These are phyloP conservation scores for Gigaspora rosea DNA, from an alignment of 192 early-diverging fungal genomes.

Conservation along the genomic window DNA sequence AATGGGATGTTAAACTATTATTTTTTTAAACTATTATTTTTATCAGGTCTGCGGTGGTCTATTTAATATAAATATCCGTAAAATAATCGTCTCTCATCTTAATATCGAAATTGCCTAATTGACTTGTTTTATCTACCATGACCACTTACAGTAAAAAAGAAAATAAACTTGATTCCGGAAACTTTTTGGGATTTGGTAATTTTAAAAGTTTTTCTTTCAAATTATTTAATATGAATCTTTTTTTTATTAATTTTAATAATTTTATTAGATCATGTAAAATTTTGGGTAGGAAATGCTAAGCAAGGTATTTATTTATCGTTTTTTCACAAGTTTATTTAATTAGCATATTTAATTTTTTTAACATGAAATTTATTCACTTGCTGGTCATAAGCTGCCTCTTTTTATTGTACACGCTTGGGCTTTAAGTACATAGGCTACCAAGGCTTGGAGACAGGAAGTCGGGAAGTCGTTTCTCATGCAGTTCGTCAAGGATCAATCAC, in stretches of 20 bases:
- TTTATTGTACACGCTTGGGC: constrained; percentile 90
- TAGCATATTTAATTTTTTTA: not conserved
- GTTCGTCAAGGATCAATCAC: constrained; percentile 76
- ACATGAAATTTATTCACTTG: not conserved
- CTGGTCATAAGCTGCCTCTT: constrained; percentile 73
- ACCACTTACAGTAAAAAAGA: constrained; percentile 66
- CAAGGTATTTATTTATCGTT: constrained; percentile 34
- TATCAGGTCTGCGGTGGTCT: too few species aligned
- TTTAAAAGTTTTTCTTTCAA: not conserved
- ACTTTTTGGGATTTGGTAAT: constrained; percentile 61
- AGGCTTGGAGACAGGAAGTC: constrained; percentile 92
- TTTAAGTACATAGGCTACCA: constrained; percentile 92
- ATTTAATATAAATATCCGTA: too few species aligned
- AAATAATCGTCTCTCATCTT: too few species aligned
- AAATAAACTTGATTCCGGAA: constrained; percentile 61
- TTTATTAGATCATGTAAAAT: constrained; percentile 43
- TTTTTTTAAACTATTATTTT: too few species aligned
- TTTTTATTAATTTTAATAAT: not conserved
- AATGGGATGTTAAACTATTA: too few species aligned
- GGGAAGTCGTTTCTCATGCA: constrained; percentile 86
- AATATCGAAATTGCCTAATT: too few species aligned
- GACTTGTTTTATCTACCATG: constrained; percentile 38
- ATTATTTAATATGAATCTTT: not conserved
- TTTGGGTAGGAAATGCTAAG: constrained; percentile 53
- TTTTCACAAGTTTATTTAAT: not conserved